phyloP scores from a whole-genome alignment of 768 basidiomycete genomes.

The Lenzites betulinus region DNA sequence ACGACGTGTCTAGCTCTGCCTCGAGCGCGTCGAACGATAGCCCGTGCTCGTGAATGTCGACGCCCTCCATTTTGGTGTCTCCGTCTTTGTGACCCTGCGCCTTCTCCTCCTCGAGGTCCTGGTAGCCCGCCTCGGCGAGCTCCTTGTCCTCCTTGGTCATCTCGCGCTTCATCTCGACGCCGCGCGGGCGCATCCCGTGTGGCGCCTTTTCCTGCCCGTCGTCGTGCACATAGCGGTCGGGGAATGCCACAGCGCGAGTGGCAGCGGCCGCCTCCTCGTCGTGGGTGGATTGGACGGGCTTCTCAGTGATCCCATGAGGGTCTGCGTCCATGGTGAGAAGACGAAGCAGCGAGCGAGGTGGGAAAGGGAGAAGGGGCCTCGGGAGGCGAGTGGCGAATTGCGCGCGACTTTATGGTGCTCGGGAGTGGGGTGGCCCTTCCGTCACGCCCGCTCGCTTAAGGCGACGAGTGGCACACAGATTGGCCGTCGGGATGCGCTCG shows the following conservation, averaged over 20 bases:
- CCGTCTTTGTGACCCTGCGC: slow-evolving; percentile 32
- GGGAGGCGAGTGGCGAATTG: neutral
- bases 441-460: neutral
- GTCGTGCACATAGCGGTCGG: slow-evolving; percentile 35
- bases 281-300: slow-evolving; percentile 12
- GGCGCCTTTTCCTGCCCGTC: slow-evolving; percentile 31
- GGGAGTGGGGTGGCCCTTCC: neutral
- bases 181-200: slow-evolving; percentile 45
- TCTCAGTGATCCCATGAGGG: slow-evolving; percentile 19
- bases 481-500: neutral
- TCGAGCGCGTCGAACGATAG: slow-evolving; percentile 45
- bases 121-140: slow-evolving; percentile 69
- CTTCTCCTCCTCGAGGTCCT: slow-evolving; percentile 54
- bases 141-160: slow-evolving; percentile 69
- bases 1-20: slow-evolving; percentile 46
- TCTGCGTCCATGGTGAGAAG: slow-evolving; percentile 24
- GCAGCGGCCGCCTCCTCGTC: slow-evolving; percentile 39
- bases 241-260: slow-evolving; percentile 54
- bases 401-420: slow-evolving; percentile 3
- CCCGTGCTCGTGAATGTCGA: slow-evolving; percentile 62
- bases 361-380: neutral
- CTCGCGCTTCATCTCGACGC: slow-evolving; percentile 61
- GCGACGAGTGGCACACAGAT: neutral
- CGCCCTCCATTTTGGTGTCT: slow-evolving; percentile 37
- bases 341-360: neutral